Base-by-base conservation (phyloP, 163 green algal species). In the Chloroidium sp. region DNA sequence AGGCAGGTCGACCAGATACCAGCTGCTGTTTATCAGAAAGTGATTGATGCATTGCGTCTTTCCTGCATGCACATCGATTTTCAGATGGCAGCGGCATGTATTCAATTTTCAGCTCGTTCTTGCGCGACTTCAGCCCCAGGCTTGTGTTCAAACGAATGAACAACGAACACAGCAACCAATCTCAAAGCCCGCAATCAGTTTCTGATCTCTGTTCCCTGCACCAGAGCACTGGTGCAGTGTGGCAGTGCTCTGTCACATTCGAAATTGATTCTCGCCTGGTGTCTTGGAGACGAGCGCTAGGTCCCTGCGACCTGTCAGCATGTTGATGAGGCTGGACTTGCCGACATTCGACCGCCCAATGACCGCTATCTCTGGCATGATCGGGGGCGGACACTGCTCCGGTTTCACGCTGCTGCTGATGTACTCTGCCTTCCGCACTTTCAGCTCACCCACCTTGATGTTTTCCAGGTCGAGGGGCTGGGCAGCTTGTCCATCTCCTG, bases 31-130 rank as follows among this genome's bases (percentile, higher is more conserved):
- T 79, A 99, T 97, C 2, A 97, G 79, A 79, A 97, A 99, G 80
- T 98, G 95, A 86, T 99, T 98, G 81, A 99, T 98, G 67, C 90
- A 93, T 75, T 91, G 91, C 60, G 96, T 99, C 86, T 98, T 98
- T 78, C 95, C 95, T 95, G 92, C 74, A 59, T 72, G 36, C 36
- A 36, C 36, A 36, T 36, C 36, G 36, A 36, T 36, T 36, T 36
- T 36, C 36, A 36, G 36, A 36, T 36, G 36, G 36, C 36, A 36
- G 36, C 36, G 36, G 36, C 36, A 36, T 36, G 36, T 36, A 36
- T 36, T 36, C 36, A 36, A 36, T 36, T 36, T 36, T 36, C 36
- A 36, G 36, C 36, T 36, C 36, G 36, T 36, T 36, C 36, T 36
- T 36, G 36, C 36, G 36, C 36, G 36, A 36, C 36, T 36, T 36